Evolutionary conservation across 2,329 filamentous ascomycete species (phyloP), one percentile per base, ranked within the genome.

Genomic region (Cylindrodendrum hubeiense): DNA sequence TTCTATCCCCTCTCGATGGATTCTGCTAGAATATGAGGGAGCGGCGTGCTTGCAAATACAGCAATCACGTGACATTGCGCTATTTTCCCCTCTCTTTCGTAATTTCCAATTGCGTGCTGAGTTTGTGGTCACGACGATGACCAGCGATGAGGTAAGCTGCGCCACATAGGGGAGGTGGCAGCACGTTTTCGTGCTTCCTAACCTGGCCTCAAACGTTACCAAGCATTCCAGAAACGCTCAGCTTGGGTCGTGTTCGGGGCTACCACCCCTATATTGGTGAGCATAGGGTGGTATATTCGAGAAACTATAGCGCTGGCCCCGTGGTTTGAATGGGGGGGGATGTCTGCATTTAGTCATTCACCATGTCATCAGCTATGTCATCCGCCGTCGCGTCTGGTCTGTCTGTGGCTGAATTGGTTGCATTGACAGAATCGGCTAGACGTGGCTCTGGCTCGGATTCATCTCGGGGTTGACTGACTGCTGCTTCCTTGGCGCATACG

Each of bases 21-120:
- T 49, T 33, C 52, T 37, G 67, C 55, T 47, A 73, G 71, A 73
- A 73, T 44, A 69, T 21, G 12, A 55, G 22, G 56, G 69, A 69
- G 57, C 65, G 50, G 71, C 56, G 73, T 73, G 65, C 56, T 73
- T 73, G 65, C 59, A 71, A 73, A 73, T 67, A 8, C 12, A 19
- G 7, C 10, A 15, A 7, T 26, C 71, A 73, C 69, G 71, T 73
- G 71, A 71, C 4, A 60, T 66, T 61, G 55, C 67, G 67, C 61
- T 52, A 73, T 73, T 68, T 60, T 53, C 60, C 34, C 60, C 52
- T 44, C 22, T 33, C 49, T n/a, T 56, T 46, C 30, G 39, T 15
- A 53, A 46, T 59, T 52, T 37, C 7, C 19, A 24, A 12, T n/a
- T 28, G 4, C 28, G 28, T 30, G 47, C 46, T 47, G 37, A 56